phyloP scores from a whole-genome alignment of 1,139 yeast genomes.

The Diutina neorugosa region DNA sequence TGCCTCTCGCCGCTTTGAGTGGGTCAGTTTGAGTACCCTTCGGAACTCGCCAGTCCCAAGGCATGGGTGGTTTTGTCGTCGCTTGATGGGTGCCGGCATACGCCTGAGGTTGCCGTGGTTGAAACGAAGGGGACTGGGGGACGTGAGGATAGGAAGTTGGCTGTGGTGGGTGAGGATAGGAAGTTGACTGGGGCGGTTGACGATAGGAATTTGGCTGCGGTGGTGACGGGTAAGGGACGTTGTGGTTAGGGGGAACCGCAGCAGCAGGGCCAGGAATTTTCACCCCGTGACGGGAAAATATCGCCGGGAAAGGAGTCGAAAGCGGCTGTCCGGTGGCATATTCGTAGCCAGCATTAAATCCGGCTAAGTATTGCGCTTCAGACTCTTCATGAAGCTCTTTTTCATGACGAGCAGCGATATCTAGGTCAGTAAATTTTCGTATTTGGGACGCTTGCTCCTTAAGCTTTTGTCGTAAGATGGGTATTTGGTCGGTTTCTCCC shows the following conservation, averaged over 20 bases:
- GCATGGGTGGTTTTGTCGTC: no score
- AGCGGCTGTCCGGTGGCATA: neutral
- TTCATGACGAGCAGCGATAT: neutral
- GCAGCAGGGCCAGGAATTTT: neutral
- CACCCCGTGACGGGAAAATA: neutral
- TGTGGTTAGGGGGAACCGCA: neutral
- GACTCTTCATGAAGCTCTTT: neutral
- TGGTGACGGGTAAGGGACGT: no score
- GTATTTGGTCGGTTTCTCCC: neutral
- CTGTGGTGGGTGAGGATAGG: no score
- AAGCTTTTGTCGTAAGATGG: neutral
- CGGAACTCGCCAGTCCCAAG: neutral
- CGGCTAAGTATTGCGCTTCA: neutral
- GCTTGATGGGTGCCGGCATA: no score
- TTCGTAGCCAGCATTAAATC: neutral
- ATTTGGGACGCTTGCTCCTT: neutral
- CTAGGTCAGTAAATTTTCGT: no score
- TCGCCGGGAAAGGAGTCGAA: neutral
- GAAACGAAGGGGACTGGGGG: neutral
- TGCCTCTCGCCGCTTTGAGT: neutral
- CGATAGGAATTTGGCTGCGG: neutral
- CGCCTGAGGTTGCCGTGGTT: no score
- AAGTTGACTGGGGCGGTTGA: neutral
- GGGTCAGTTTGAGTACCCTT: neutral
- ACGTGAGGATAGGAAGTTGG: neutral